A percentile compares a stretch with the other conserved stretches of the same genome.
Evolutionary conservation across 192 early-diverging fungal species (phyloP).

Genomic region (Entomortierella parvispora): DNA sequence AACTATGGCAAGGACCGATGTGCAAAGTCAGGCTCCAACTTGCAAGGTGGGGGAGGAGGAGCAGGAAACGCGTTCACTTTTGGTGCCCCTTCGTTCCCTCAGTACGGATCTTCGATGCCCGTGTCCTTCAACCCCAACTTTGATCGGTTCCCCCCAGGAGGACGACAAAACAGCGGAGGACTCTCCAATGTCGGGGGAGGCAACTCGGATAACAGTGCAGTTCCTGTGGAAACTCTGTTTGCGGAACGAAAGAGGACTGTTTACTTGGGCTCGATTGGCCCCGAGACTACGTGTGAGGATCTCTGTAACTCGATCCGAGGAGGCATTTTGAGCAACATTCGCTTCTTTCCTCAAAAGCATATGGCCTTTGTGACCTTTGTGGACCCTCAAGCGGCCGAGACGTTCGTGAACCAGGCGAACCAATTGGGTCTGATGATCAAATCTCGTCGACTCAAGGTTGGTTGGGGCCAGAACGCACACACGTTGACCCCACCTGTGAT

Average conservation of each 20-base stretch:
- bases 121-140: conserved; percentile 41
- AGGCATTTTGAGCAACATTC: conserved; percentile 82
- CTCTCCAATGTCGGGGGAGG: conserved; percentile 21
- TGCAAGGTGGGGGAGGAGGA: conserved; percentile 15
- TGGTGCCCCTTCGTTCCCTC: conserved; percentile 16
- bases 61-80: conserved; percentile 26
- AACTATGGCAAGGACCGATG: conserved; percentile 91
- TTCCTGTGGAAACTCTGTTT: conserved; percentile 24
- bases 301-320: conserved; percentile 90
- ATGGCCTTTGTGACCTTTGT: conserved; percentile 90
- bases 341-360: conserved; percentile 79
- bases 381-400: conserved; percentile 71
- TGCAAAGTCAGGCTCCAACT: conserved; percentile 44
- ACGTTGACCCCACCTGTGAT: conserved; percentile 63
- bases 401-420: conserved; percentile 68
- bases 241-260: conserved; percentile 76
- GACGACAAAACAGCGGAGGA: conserved; percentile 23
- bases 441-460: conserved; percentile 78
- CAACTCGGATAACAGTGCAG: conserved; percentile 6
- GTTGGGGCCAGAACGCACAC: conserved; percentile 80
- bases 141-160: conserved; percentile 49
- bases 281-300: conserved; percentile 82
- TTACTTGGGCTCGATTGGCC: conserved; percentile 83
- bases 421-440: conserved; percentile 75
- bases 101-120: conserved; percentile 25